Base-by-base conservation (phyloP, 352 stramenopile genomes). In the Plasmopara muralis region DNA sequence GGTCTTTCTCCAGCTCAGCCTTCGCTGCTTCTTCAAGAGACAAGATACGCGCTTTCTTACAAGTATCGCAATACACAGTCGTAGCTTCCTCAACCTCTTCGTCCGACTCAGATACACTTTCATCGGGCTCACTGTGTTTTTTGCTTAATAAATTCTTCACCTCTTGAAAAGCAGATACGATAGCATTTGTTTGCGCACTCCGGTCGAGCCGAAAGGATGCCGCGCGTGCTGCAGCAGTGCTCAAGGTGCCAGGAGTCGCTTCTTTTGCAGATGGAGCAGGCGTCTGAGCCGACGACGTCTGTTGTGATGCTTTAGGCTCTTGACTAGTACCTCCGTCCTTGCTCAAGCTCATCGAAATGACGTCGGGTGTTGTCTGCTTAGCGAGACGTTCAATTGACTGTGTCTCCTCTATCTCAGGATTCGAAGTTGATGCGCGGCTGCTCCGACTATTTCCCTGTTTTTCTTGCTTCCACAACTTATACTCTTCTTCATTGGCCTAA, bases 51-150 rank as follows among this genome's bases (percentile, higher is more conserved):
- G 77, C 79, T 57, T 94, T 94, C 54, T 72, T 73, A 55, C 83
- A 94, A n/a, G 38, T 43, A 58, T 94, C 83, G 34, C 83, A 94
- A 47, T 89, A 86, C 12, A 90, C 75, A 0, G 83, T 92, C 6
- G 66, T 85, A 15, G 70, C 79, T 49, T 74, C 64, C 37, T 88
- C 77, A 4, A 85, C 39, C 5, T 81, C 70, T 0, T 86, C 77
- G 9, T 78, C 67, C 1, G 61, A 67, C 14, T 84, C 70, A 0
- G 64, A 15, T 85, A 84, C 41, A 4, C 77, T 69, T 1, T 86
- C 76, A 10, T 78, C 67, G 1, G 61, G 64, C 14, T 83, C 57
- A 1, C 28, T 3, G 20, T 25, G 20, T 72, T 30, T 79, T 53
- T 18, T 65, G 47, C 1, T 55, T 42, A 7, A 70, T 58, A 13